Percentiles rank a stretch among this genome's conserved stretches.
phyloP scores from a whole-genome alignment of 2,329 filamentous ascomycete genomes.

The Pseudogymnoascus sp. region DNA sequence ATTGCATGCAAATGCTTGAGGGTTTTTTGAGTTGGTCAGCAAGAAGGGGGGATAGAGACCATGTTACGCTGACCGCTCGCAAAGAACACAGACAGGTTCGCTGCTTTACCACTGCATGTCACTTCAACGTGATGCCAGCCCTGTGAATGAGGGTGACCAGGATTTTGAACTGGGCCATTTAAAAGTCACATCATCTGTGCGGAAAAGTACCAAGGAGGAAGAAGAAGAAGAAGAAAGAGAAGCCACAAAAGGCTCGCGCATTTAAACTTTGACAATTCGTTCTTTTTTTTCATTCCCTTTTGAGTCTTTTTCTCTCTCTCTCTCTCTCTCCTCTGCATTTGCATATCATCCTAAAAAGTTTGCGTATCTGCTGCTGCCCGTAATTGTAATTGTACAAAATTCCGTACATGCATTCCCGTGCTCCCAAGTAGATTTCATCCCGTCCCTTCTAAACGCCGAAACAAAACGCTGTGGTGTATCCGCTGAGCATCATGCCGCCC shows the following conservation, averaged over 20 bases:
- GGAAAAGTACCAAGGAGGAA: neutral
- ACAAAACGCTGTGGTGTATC: conserved; percentile 4
- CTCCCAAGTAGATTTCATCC: conserved; percentile 1
- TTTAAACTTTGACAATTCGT: conserved; percentile 2
- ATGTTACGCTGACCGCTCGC: neutral
- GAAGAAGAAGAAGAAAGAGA: neutral
- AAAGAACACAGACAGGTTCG: conserved; percentile 9
- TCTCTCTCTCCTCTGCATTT: too few species aligned
- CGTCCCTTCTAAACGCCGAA: conserved; percentile 3
- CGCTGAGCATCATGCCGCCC: neutral
- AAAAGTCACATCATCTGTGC: conserved; percentile 8
- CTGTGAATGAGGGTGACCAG: neutral
- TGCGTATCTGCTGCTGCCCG: neutral
- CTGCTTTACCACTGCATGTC: conserved; percentile 7
- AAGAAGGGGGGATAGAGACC: neutral
- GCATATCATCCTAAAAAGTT: neutral
- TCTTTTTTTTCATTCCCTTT: neutral
- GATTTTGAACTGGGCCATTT: neutral
- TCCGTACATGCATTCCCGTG: neutral
- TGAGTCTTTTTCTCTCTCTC: neutral
- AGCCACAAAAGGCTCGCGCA: neutral
- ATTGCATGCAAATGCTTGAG: conserved; percentile 7
- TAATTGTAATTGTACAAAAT: conserved; percentile 7
- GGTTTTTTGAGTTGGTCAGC: neutral
- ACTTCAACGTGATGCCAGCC: conserved; percentile 9